Base-by-base conservation (phyloP, 495 filamentous ascomycete species). In the Usnea hakonensis region DNA sequence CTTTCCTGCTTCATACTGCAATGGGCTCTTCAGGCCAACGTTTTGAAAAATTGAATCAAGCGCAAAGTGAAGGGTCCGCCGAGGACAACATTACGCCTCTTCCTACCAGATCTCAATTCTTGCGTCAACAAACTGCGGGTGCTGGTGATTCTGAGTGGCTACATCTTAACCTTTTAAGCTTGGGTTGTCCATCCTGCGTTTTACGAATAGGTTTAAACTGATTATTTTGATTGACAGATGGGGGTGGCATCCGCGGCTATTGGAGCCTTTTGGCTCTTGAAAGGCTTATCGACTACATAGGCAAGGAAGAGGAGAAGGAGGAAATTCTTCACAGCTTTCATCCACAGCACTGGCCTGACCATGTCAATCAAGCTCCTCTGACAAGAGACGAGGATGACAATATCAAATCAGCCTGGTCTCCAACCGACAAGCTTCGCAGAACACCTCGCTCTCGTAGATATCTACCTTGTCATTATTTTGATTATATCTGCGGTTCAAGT, bases 401-500 rank as follows among this genome's bases (percentile, higher is more conserved):
- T 4, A 43, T 32, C 26, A 17, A 30, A 4, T 21, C 3, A 5
- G 46, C 46, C 46, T 50, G 17, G 2, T 21, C 28, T 50, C 13
- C 30, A 1, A 16, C 28, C 26, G 1, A 23, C 2, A 52, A 52
- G 28, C 3, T 43, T 3, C 23, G 60, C 28, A 50, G 32, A 2
- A 43, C 58, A 11, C 48, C 40, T 23, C 17, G 19, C 7, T 55
- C 38, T 50, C 54, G 55, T 32, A 66, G 60, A 55, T 68, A 66
- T 63, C 55, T 68, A 14, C 64, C 66, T 13, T 68, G 66, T 35
- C 66, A 68, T 43, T 68, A 68, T 54, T 68, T 68, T 21, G 64
- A 66, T 46, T 21, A 57, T 37, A 63, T 66, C 30, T 57, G 64
- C 52, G 66, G 60, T 26, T 60, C 64, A 37, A 64, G 66, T 37